Evolutionary conservation across 306 rosid species (phyloP).

Genomic region (Dryas octopetala): DNA sequence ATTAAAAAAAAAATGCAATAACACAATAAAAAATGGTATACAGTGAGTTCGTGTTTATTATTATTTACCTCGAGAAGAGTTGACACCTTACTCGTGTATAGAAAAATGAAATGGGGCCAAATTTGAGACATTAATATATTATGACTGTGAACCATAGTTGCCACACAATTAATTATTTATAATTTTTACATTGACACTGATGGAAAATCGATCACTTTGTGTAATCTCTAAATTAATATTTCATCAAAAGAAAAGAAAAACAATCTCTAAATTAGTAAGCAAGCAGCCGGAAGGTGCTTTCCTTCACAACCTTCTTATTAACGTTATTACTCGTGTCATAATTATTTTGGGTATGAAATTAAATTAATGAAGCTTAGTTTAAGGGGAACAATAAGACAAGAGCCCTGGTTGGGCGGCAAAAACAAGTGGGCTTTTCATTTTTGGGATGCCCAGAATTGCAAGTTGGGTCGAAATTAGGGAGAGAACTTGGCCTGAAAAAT

Average conservation of each 20-base stretch:
- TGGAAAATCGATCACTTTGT: too few species aligned
- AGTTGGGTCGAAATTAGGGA: slow-evolving; percentile 1
- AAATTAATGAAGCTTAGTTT: background rate
- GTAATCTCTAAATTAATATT: background rate
- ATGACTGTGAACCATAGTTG: too few species aligned
- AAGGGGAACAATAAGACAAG: slow-evolving; percentile 23
- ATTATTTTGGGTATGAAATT: background rate
- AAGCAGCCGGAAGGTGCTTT: background rate
- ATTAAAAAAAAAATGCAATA: background rate
- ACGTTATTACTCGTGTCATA: slow-evolving; percentile 1
- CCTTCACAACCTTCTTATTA: background rate
- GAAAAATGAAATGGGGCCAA: too few species aligned
- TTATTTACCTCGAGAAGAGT: slow-evolving; percentile 10
- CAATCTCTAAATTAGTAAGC: background rate
- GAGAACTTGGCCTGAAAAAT: background rate
- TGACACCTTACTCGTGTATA: background rate
- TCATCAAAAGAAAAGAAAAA: too few species aligned
- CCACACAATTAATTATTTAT: too few species aligned
- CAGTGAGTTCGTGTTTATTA: background rate
- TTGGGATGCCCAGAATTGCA: slow-evolving; percentile 20
- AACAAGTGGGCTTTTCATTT: slow-evolving; percentile 11
- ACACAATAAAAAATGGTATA: background rate
- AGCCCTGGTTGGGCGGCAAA: slow-evolving; percentile 21
- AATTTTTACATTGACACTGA: too few species aligned
- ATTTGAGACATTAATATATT: too few species aligned